Evolutionary conservation across 371 early-diverging fungal species (phyloP), one percentile per base, ranked within the genome.

Genomic region (Mortierella sp.): DNA sequence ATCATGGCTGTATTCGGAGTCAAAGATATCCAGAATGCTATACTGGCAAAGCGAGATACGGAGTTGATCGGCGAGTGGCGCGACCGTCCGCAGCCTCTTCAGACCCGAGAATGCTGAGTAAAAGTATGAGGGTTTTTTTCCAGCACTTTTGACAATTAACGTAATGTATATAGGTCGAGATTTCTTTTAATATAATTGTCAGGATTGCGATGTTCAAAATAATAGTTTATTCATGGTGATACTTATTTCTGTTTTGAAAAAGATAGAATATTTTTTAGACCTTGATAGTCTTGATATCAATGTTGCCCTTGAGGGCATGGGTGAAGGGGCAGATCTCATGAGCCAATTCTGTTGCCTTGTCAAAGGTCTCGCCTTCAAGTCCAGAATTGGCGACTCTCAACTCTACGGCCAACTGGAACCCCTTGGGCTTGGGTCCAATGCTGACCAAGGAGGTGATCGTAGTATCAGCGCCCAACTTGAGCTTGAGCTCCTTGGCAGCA

Each of bases 401-500:
- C 68, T 73, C 77, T 32, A 77, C 83, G 4, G 73, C 83, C 28
- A 77, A 54, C 49, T 83, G 77, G 70, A 83, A 83, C 14, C 80
- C 80, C 72, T 75, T 75, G 72, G 80, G 75, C 60, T 79, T 79
- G 30, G 73, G 73, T 16, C 80, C 80, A n/a, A 79, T 71, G 58
- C 72, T 71, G 51, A 79, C 75, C 12, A 70, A 30, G 18, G 68
- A 60, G 0, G 75, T 79, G 62, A 79, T 71, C 4, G 80, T 75
- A 12, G 80, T 71, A 14, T 79, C 75, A 51, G 62, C 30, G 0
- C 60, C 65, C 45, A 87, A 63, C 26, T 75, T 70, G 64, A 87
- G 65, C 52, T 83, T 72, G 58, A 85, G 69, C 55, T 80, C 79
- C 39, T 63, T 70, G 14, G 87, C 80, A 0, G 85, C 87, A 39